Evolutionary conservation across 805 yeast species (phyloP).

Genomic region (Hanseniaspora jakobsenii): DNA sequence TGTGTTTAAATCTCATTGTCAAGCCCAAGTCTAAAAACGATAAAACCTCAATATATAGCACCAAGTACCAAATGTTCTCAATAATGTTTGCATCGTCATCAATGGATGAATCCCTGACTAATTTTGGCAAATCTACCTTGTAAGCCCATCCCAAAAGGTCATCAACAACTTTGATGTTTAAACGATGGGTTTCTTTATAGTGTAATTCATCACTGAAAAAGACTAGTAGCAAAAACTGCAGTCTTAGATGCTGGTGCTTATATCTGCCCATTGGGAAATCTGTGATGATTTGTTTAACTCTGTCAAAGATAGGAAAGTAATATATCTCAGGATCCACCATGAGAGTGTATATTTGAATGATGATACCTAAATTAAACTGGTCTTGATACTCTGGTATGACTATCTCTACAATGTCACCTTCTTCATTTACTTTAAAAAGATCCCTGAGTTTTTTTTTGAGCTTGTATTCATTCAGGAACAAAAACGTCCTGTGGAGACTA

Average conservation of each 20-base stretch:
- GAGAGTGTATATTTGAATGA: background rate
- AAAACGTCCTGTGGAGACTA: slow-evolving; percentile 2
- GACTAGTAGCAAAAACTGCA: background rate
- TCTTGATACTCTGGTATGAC: slow-evolving; percentile 2
- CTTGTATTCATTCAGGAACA: background rate
- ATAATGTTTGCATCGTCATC: background rate
- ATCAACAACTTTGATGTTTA: background rate
- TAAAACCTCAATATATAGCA: slow-evolving; percentile 3
- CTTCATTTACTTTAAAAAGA: slow-evolving; percentile 1
- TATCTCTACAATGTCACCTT: background rate
- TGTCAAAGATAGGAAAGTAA: slow-evolving; percentile 3
- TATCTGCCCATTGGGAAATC: background rate
- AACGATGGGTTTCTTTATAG: background rate
- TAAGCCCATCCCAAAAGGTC: slow-evolving; percentile 7
- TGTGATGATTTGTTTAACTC: background rate
- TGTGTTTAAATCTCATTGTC: background rate
- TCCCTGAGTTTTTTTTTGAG: background rate
- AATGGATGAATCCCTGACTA: background rate
- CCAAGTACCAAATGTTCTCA: slow-evolving; percentile 11
- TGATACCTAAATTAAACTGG: slow-evolving; percentile 11
- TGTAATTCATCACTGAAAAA: slow-evolving; percentile 12
- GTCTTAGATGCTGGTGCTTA: background rate
- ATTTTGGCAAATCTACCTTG: slow-evolving; percentile 4
- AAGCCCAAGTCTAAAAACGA: slow-evolving; percentile 8
- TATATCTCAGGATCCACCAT: slow-evolving; percentile 11